A percentile compares a stretch with the other conserved stretches of the same genome.
Evolutionary conservation across 306 rosid species (phyloP).

Genomic region (Casuarina glauca): DNA sequence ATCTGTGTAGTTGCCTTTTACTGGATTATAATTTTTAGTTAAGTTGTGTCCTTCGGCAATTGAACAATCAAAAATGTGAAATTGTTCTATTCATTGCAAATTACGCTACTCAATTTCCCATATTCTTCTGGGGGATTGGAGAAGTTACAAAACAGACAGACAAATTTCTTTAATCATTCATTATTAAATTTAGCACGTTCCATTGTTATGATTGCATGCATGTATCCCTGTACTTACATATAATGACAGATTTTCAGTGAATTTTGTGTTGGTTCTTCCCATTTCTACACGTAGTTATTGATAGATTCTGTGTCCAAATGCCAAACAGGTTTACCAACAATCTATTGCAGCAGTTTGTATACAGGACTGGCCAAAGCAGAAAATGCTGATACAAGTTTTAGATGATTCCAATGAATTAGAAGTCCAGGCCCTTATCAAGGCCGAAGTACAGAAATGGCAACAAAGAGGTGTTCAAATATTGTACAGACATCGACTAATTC

Average conservation of each 20-base stretch:
- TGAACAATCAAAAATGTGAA: neutral
- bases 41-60: neutral
- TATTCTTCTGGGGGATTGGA: neutral
- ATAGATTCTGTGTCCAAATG: slow-evolving; percentile 26
- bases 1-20: neutral
- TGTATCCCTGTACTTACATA: neutral
- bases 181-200: neutral
- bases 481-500: slow-evolving; percentile 89
- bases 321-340: slow-evolving; percentile 90
- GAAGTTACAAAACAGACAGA: neutral
- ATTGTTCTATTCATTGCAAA: neutral
- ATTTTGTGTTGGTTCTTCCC: slow-evolving; percentile 7
- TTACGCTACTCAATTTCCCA: neutral
- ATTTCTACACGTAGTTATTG: slow-evolving; percentile 8
- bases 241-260: neutral
- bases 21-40: neutral
- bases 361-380: slow-evolving; percentile 94
- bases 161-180: neutral
- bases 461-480: slow-evolving; percentile 79
- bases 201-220: neutral
- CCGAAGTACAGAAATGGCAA: slow-evolving; percentile 98
- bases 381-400: slow-evolving; percentile 91
- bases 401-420: slow-evolving; percentile 95
- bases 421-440: slow-evolving; percentile 83
- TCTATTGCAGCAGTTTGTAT: slow-evolving; percentile 93